Evolutionary conservation across 306 rosid genomes (phyloP), one percentile per base, ranked within the genome.

Genomic region (Hippophae tibetana): DNA sequence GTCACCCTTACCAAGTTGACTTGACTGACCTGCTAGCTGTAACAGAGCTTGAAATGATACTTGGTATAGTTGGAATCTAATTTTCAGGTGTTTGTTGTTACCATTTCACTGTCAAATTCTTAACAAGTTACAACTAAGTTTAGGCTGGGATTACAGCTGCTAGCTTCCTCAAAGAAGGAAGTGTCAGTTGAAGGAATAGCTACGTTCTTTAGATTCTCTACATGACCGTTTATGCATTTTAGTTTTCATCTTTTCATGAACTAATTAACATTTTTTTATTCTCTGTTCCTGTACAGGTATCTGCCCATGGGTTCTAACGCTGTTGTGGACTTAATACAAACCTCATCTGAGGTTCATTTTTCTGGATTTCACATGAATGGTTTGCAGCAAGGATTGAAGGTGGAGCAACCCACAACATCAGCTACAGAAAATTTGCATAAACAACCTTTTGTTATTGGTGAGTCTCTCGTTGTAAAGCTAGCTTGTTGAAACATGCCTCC

Each of bases 371-470:
- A 84, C 75, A 72, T 84, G 76, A 80, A 93, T 62, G 79, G 75
- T 42, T 68, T 83, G 56, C 78, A 84, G 66, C 79, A 76, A 72
- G 77, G 76, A 66, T 74, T 57, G 38, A 77, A 67, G 63, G 61
- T 65, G 7, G 89, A 79, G 63, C 70, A 66, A 64, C 79, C 73
- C 18, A 80, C 86, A 9, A 78, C 82, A 27, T 84, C 95, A 10
- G 92, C 73, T 8, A 58, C 78, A 42, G 86, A 81, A 13, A 65
- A 76, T 47, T 46, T 84, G 64, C 69, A 73, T 60, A 86, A 74
- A 61, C 95, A 89, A 69, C 99, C 99, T 50, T 93, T 93, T 60
- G 89, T 93, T 45, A 93, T 93, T 68, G 99, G 99, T 84, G 54
- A 44, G 82, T 59, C 43, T 68, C 76, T 58, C n/a, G 25, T 64